Evolutionary conservation across 495 filamentous ascomycete species (phyloP), one percentile per base, ranked within the genome.

Genomic region (Venustampulla echinocandica): DNA sequence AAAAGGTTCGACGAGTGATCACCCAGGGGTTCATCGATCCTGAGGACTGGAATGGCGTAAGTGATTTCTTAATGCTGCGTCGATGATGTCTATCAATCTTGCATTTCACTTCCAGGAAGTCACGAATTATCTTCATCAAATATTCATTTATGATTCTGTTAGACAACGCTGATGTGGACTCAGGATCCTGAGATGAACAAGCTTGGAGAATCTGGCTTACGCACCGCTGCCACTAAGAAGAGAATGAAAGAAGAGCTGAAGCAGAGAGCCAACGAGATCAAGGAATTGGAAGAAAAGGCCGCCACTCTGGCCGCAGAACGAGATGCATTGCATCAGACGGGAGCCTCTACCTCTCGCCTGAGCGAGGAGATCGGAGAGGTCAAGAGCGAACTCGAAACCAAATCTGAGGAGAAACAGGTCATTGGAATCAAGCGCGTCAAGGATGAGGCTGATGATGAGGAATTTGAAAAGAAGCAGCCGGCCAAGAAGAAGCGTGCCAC

Each of bases 1-100:
- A 66, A 11, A 86, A 82, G 59, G 61, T 88, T 32, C 64, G 64
- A 39, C 57, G 56, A 22, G 84, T 79, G 13, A 42, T 90, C n/a
- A 70, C 73, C 28, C 61, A 76, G 37, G 85, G 84, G 4, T 80
- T 85, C 47, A 73, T 90, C 46, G 73, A 74, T 51, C 80, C 84
- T 53, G 74, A 77, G 15, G 85, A 85, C 45, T 89, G 79, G 76
- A 75, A 67, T 27, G 80, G 82, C 1, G 83, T 87, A 70, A 61
- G 79, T 50, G 20, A 18, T 41, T 24, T 19, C n/a, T 33, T 24
- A 35, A n/a, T n/a, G n/a, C n/a, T n/a, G n/a, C n/a, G n/a, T n/a
- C n/a, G n/a, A n/a, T n/a, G n/a, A n/a, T n/a, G n/a, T n/a, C n/a
- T n/a, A n/a, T n/a, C n/a, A n/a, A n/a, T n/a, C n/a, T n/a, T n/a